Conservation (phyloP, 148 eudicot genomes). For the Camellia granthamiana region DNA sequence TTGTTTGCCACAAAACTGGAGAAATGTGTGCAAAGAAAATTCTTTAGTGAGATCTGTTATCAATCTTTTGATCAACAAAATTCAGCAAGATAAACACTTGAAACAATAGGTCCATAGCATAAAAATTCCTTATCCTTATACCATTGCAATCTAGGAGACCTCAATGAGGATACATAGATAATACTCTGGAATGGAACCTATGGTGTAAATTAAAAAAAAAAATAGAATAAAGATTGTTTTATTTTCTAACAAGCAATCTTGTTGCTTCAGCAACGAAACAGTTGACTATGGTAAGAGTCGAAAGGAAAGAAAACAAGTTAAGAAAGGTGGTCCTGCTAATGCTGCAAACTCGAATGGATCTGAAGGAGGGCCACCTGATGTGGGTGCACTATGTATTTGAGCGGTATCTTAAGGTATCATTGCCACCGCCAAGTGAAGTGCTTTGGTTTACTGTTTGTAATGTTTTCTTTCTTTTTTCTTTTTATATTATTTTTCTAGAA, state of each 20-base stretch:
- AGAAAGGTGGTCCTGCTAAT: conserved; percentile 39
- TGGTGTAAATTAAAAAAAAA: too few relatives aligned
- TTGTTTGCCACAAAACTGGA: background rate
- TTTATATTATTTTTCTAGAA: background rate
- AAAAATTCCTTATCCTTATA: background rate
- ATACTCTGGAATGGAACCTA: background rate
- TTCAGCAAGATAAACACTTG: background rate
- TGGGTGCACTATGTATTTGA: conserved; percentile 88
- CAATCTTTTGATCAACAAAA: conserved; percentile 5
- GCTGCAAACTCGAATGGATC: conserved; percentile 27
- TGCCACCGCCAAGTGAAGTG: conserved; percentile 2
- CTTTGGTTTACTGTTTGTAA: background rate
- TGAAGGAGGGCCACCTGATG: conserved; percentile 53
- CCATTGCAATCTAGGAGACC: background rate
- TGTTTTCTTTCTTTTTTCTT: background rate
- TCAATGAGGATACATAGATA: background rate
- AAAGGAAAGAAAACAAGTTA: conserved; percentile 61
- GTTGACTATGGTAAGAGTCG: conserved; percentile 45
- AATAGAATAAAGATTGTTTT: background rate
- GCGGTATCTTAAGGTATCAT: conserved; percentile 25
- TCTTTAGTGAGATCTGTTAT: background rate
- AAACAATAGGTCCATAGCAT: too few relatives aligned
- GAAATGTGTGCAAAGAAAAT: background rate
- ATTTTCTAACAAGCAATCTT: background rate
- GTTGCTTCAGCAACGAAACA: conserved; percentile 46